A percentile compares a stretch with the other conserved stretches of the same genome.
phyloP scores from a whole-genome alignment of 1,284 basidiomycete species.

The Ganoderma lingzhi region DNA sequence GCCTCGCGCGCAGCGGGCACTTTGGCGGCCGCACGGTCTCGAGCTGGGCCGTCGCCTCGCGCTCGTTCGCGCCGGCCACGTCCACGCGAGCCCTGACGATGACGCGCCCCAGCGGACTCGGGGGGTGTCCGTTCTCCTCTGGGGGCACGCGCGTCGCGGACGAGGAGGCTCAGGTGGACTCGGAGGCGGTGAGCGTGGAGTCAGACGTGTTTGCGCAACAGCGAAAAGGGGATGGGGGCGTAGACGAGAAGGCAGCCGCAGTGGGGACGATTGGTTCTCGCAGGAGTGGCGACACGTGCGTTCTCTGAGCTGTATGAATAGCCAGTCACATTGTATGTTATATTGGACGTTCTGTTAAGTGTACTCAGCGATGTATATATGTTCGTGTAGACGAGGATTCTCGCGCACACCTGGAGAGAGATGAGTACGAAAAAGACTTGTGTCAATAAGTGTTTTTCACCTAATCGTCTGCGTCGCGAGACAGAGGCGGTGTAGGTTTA shows the following conservation, averaged over 20 bases:
- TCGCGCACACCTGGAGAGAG: too few relatives aligned
- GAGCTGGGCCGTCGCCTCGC: conserved; percentile 3
- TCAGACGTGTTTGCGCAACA: not conserved
- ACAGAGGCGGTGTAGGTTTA: too few relatives aligned
- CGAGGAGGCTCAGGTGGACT: not conserved
- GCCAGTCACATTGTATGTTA: not conserved
- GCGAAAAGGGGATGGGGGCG: not conserved
- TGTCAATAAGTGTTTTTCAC: too few relatives aligned
- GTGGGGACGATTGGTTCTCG: not conserved
- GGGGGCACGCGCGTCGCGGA: not conserved
- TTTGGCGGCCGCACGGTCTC: not conserved
- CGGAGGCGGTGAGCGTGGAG: not conserved
- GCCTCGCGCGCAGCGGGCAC: not conserved
- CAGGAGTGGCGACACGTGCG: not conserved
- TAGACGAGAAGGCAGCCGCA: not conserved
- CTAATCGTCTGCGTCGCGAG: too few relatives aligned
- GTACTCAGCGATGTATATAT: not conserved
- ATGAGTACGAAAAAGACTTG: too few relatives aligned
- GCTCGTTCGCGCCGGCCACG: not conserved
- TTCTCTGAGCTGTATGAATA: not conserved
- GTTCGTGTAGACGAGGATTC: not conserved
- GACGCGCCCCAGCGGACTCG: not conserved
- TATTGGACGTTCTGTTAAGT: not conserved
- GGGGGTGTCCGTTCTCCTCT: not conserved
- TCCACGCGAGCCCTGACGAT: not conserved